Evolutionary conservation across 345 rosid genomes (phyloP), one percentile per base, ranked within the genome.

Genomic region (Sapria himalayana): DNA sequence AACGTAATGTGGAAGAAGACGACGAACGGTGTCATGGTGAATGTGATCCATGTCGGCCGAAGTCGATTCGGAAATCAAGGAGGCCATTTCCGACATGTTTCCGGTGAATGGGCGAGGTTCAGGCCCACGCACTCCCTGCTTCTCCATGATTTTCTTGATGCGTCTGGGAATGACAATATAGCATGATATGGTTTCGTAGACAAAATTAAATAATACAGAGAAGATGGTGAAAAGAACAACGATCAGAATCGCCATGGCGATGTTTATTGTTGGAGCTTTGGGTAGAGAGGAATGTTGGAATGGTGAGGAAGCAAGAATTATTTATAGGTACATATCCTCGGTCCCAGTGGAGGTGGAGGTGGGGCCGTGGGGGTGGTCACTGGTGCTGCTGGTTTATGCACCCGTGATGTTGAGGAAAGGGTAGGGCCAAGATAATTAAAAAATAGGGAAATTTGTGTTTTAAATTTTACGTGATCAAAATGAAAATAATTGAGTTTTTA

Each of bases 71-170:
- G 93, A 62, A 35, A 78, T 55, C 14, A 82, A 62, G n/a, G 70
- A 31, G 34, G 76, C 55, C 58, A 77, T 59, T 20, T 82, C 86
- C n/a, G 55, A 20, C 50, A 89, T 67, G 81, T 89, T 82, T 15
- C 95, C 95, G 17, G 71, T 66, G 7, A 89, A 61, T 33, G 60
- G 67, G 23, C 74, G 66, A 16, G 95, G 84, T 14, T 56, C 57
- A 4, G 98, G 98, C 25, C 98, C 98, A 60, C 63, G 69, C 52
- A 89, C 84, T 0, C 92, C 98, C 72, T 89, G 98, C 60, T 55
- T 64, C 43, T 56, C 75, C 95, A 89, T 79, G 1, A 63, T 45
- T 29, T 58, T 74, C 33, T 50, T 67, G 67, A 89, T 82, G 55
- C 86, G 84, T 54, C 71, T 71, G 9, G 95, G 98, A 15, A 54